Evolutionary conservation across 805 yeast species (phyloP).

Genomic region (Metschnikowia lunata): DNA sequence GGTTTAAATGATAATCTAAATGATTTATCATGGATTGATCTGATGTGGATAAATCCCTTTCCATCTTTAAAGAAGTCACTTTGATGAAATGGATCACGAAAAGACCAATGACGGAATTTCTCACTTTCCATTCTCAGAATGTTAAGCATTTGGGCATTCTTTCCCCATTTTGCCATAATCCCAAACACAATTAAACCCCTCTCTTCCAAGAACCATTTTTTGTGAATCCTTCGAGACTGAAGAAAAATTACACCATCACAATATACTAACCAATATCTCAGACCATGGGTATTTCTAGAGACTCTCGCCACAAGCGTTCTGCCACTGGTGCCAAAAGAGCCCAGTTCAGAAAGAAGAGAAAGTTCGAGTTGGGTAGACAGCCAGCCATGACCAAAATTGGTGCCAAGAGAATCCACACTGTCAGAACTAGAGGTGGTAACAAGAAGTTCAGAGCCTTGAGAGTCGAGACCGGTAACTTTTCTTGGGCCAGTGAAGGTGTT

Average conservation of each 20-base stretch:
- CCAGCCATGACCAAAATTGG: conserved; percentile 99
- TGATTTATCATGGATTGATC: no score
- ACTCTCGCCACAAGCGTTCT: conserved; percentile 99
- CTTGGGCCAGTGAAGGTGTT: conserved; percentile 99
- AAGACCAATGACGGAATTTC: no score
- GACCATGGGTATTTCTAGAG: conserved; percentile 99
- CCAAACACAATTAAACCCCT: no score
- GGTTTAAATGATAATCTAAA: no score
- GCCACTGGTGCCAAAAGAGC: conserved; percentile 99
- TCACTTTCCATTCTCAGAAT: no score
- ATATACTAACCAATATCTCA: conserved; percentile 12
- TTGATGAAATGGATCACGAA: no score
- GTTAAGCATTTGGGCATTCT: no score
- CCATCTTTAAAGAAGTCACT: no score
- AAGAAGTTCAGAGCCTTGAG: conserved; percentile 99
- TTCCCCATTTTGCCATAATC: no score
- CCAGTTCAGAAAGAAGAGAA: conserved; percentile 99
- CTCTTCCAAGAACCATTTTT: no score
- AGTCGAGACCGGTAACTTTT: conserved; percentile 98
- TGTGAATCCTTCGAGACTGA: no score
- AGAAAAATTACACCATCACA: background rate
- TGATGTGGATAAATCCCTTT: no score
- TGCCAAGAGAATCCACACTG: conserved; percentile 96
- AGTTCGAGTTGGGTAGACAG: conserved; percentile 99
- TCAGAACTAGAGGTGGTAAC: conserved; percentile 99